Percentiles rank a stretch among this genome's conserved stretches.
Conservation (phyloP, 352 stramenopile genomes). For the Phytopythium oedochilum region DNA sequence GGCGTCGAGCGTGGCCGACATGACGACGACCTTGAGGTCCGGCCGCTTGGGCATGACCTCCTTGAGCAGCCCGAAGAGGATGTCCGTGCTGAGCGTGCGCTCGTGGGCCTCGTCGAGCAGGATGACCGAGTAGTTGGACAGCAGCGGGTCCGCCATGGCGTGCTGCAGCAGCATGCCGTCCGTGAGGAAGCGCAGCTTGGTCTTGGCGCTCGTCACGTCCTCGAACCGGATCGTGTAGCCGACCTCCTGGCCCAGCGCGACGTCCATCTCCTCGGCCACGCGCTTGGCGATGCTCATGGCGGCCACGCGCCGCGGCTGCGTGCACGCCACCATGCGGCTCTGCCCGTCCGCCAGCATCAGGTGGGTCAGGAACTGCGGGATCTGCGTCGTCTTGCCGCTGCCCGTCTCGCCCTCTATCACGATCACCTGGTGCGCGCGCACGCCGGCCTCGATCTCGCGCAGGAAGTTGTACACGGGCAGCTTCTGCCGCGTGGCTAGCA, state of each 20-base stretch:
- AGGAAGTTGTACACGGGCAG: slow-evolving; percentile 97
- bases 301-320: slow-evolving; percentile 95
- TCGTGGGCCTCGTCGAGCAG: slow-evolving; percentile 99
- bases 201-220: slow-evolving; percentile 98
- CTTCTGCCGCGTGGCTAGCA: slow-evolving; percentile 93
- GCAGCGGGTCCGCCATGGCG: slow-evolving; percentile 96
- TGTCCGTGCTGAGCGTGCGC: slow-evolving; percentile 97
- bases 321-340: slow-evolving; percentile 91
- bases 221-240: slow-evolving; percentile 99
- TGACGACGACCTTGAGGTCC: slow-evolving; percentile 98
- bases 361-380: slow-evolving; percentile 99
- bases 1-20: slow-evolving; percentile 95
- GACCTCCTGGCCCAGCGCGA: slow-evolving; percentile 96
- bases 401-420: slow-evolving; percentile 92
- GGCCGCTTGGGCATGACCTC: slow-evolving; percentile 95
- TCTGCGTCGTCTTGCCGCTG: slow-evolving; percentile 98
- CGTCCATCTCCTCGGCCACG: slow-evolving; percentile 98
- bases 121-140: slow-evolving; percentile 97
- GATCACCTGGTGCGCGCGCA: slow-evolving; percentile 89
- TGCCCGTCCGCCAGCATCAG: slow-evolving; percentile 89
- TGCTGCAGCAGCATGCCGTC: slow-evolving; percentile 99
- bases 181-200: slow-evolving; percentile 98
- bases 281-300: slow-evolving; percentile 99
- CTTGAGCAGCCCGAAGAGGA: slow-evolving; percentile 99
- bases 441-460: slow-evolving; percentile 94